phyloP scores from a whole-genome alignment of 169 alveolate genomes.

The Plasmodium vivax region DNA sequence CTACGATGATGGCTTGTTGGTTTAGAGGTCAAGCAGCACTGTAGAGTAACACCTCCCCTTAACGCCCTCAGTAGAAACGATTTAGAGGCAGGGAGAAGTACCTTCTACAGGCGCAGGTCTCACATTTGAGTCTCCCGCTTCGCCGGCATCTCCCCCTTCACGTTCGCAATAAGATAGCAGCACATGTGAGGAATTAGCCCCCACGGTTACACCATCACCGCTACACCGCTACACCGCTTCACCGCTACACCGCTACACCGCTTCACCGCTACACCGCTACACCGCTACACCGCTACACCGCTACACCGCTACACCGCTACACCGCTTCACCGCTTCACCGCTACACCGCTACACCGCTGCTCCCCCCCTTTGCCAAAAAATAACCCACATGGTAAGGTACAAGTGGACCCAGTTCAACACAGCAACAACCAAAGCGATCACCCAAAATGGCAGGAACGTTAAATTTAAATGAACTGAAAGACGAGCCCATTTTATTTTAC shows the following conservation, averaged over 20 bases:
- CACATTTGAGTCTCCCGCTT: not conserved
- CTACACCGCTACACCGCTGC: not conserved
- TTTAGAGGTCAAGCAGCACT: not conserved
- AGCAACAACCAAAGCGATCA: not conserved
- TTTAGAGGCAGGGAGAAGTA: not conserved
- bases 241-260: too few species aligned
- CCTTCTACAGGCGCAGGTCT: not conserved
- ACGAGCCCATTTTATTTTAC: slow-evolving; percentile 71
- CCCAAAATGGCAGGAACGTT: slow-evolving; percentile 70
- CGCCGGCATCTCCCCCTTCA: not conserved
- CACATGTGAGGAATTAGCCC: not conserved
- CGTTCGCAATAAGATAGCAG: not conserved
- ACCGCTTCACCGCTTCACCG: too few species aligned
- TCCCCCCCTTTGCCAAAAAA: not conserved
- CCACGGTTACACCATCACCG: not conserved
- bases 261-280: too few species aligned
- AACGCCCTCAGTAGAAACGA: not conserved
- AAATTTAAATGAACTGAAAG: slow-evolving; percentile 70
- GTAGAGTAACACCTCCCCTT: not conserved
- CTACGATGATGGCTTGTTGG: not conserved
- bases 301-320: too few species aligned
- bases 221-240: too few species aligned
- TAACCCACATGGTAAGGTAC: not conserved
- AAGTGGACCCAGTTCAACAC: not conserved
- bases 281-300: too few species aligned